Base-by-base conservation (phyloP, 495 filamentous ascomycete genomes). In the Sphaerosporella brunnea region DNA sequence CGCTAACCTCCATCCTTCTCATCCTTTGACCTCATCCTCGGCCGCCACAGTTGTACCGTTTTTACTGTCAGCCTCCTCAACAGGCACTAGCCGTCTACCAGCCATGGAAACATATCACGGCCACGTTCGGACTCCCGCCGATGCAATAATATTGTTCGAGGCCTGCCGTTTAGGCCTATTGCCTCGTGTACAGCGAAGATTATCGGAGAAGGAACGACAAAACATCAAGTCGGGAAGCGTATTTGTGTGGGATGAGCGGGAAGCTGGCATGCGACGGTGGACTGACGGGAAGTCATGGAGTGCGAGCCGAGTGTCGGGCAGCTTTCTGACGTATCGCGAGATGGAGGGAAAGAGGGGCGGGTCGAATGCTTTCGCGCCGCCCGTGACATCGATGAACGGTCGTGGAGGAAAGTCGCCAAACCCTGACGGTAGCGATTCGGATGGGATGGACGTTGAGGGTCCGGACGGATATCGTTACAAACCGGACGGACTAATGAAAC, bases 261-360 rank as follows among this genome's bases (percentile, higher is more conserved):
- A 97, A 69, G 90, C 90, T 7, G 90, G 90, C 46, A 97, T 97
- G 90, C 74, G 90, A 48, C 71, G 90, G 64, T 97, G 90, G 90
- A 97, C 90, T 0, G 90, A 97, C 56, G 90, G 90, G 18, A 97
- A 97, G 63, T 96, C 90, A 36, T 97, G 90, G 90, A 96, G 92
- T 58, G 90, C 90, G 20, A 95, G 88, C 62, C 75, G 90, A 46
- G 90, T 97, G 2, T 95, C 92, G 0, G 90, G 90, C 15, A 96
- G 92, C 66, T 97, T 97, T 59, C 66, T 97, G 45, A 97, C 90
- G 2, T 97, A 97, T 59, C 71, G 90, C 25, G 90, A 97, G 63
- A 97, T 97, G 90, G 90, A 97, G 62, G 90, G 90, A 62, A 96
- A 96, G 66, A 75, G 92, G 35, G 77, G 75, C 26, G 75, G 77